Evolutionary conservation across 345 rosid genomes (phyloP), one percentile per base, ranked within the genome.

Genomic region (Citrus glauca): DNA sequence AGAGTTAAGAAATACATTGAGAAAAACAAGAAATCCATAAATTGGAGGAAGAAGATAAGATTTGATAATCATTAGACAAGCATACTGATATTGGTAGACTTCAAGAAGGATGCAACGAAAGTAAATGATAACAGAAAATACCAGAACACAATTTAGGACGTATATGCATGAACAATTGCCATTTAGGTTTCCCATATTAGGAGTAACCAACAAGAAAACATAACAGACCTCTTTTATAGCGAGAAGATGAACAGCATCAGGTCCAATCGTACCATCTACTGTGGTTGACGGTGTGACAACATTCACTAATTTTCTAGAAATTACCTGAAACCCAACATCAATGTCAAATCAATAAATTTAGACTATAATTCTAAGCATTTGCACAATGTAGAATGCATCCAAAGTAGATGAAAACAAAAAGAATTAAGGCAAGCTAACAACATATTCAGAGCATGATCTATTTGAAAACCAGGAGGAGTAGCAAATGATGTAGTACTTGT

Each of bases 161-260:
- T 71, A 6, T 30, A 62, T 24, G 53, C 66, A 27, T 33, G 53
- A 66, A 71, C 72, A 55, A 20, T 48, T 66, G 11, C 40, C 22
- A 38, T 55, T 67, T 28, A 9, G 33, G 13, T 30, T 28, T 45
- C 22, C 19, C 57, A 53, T 53, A 53, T 53, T 17, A 53, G 17
- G 50, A 20, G 32, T n/a, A 50, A 71, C 48, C 50, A 40, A 25
- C 35, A 62, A 22, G 9, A 45, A 70, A 62, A 77, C 38, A 78
- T 78, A 79, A 78, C 91, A 74, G 13, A 92, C 98, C 99, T 92
- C 98, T 88, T 90, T 95, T 80, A 95, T 87, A 56, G 91, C 93
- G 83, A 95, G 95, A 86, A 95, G 94, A 89, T 95, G 97, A 85
- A 91, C 92, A 60, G 94, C 93, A 88, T 93, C 93, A 78, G 93